phyloP scores from a whole-genome alignment of 2,329 filamentous ascomycete species.

The Aspergillus eucalypticola region DNA sequence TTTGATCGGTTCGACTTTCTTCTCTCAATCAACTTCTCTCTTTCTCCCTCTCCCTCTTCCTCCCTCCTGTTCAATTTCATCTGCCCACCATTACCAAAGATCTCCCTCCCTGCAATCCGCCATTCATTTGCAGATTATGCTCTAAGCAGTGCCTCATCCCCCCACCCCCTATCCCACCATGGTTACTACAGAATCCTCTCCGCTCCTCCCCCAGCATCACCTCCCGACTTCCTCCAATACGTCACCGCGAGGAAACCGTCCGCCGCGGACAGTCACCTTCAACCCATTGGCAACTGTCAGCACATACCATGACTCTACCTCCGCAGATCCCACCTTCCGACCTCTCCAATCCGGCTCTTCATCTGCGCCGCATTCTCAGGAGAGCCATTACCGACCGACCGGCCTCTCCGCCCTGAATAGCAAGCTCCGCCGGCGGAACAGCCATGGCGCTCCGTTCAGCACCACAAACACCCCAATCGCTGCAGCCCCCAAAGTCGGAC shows the following conservation, averaged over 20 bases:
- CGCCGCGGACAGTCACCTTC: constrained; percentile 50
- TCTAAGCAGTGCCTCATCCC: constrained; percentile 7
- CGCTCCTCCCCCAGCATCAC: constrained; percentile 42
- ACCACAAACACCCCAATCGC: constrained; percentile 43
- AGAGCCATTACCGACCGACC: constrained; percentile 47
- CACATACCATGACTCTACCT: constrained; percentile 44
- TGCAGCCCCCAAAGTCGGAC: constrained; percentile 74
- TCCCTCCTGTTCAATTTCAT: not conserved
- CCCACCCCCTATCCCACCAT: constrained; percentile 23
- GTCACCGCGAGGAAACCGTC: constrained; percentile 41
- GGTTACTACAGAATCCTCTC: constrained; percentile 43
- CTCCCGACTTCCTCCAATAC: constrained; percentile 31
- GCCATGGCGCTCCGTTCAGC: constrained; percentile 64
- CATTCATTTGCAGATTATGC: not conserved
- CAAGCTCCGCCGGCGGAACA: constrained; percentile 84
- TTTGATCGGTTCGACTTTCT: constrained; percentile 6
- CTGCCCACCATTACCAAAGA: not conserved
- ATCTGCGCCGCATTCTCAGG: constrained; percentile 34
- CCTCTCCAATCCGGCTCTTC: constrained; percentile 43
- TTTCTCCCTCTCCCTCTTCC: not conserved
- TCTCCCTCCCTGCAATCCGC: not conserved
- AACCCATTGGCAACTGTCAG: constrained; percentile 49
- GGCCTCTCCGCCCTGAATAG: constrained; percentile 80
- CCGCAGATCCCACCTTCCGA: constrained; percentile 44
- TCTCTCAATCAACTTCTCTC: constrained; percentile 12